phyloP scores from a whole-genome alignment of 441 rosid genomes.

The Adansonia grandidieri region DNA sequence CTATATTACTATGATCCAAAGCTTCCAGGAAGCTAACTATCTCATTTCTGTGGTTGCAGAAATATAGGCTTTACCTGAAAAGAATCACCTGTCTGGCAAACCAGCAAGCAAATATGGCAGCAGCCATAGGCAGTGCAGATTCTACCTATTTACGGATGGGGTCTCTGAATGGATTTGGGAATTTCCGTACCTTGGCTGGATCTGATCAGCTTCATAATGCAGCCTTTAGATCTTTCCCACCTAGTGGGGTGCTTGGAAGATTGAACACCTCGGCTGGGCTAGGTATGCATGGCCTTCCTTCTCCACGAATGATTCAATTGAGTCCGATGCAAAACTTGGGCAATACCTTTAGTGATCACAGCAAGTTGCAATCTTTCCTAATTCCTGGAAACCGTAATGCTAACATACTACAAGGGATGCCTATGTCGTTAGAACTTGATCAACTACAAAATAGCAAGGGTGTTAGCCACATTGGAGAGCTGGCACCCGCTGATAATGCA shows the following conservation, averaged over 20 bases:
- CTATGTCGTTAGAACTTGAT: slow-evolving; percentile 57
- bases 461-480: slow-evolving; percentile 37
- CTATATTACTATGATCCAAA: not conserved
- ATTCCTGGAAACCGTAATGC: slow-evolving; percentile 39
- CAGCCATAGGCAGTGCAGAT: slow-evolving; percentile 61
- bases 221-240: slow-evolving; percentile 54
- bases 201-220: slow-evolving; percentile 54
- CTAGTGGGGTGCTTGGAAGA: slow-evolving; percentile 62
- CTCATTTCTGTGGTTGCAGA: slow-evolving; percentile 53
- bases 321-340: slow-evolving; percentile 49
- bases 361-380: slow-evolving; percentile 20
- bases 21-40: slow-evolving; percentile 22
- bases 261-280: slow-evolving; percentile 63
- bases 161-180: slow-evolving; percentile 65
- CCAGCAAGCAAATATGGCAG: slow-evolving; percentile 55
- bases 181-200: slow-evolving; percentile 51
- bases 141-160: slow-evolving; percentile 56
- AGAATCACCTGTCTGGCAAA: slow-evolving; percentile 52
- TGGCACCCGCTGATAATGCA: slow-evolving; percentile 38
- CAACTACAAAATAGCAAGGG: slow-evolving; percentile 52
- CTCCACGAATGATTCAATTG: slow-evolving; percentile 53
- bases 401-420: slow-evolving; percentile 72
- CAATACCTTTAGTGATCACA: slow-evolving; percentile 37
- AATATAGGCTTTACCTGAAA: slow-evolving; percentile 87
- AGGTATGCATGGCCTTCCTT: slow-evolving; percentile 59